Conservation (phyloP, 768 basidiomycete species). For the Trametes elegans region DNA sequence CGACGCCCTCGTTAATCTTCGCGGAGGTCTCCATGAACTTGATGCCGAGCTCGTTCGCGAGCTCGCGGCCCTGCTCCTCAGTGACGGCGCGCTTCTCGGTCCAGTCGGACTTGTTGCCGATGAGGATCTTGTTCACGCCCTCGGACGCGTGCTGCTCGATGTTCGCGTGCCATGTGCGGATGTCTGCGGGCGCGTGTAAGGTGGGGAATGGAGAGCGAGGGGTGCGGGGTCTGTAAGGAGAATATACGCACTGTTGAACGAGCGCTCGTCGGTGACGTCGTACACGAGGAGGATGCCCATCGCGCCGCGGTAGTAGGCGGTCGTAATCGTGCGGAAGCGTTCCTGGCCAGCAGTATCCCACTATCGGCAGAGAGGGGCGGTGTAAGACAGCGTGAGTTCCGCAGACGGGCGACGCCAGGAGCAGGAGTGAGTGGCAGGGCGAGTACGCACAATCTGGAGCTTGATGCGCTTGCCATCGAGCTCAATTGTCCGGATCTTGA, state of each 20-base stretch:
- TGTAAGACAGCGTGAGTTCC: not conserved
- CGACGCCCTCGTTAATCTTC: conserved; percentile 95
- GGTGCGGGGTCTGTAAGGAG: not conserved
- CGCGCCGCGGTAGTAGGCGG: conserved; percentile 98
- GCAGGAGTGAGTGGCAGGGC: too few relatives aligned
- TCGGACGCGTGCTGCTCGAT: conserved; percentile 99
- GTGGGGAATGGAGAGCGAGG: not conserved
- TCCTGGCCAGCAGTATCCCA: conserved; percentile 99
- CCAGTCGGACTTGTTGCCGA: conserved; percentile 99
- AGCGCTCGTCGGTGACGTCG: conserved; percentile 92
- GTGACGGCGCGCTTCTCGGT: conserved; percentile 92
- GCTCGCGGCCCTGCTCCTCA: conserved; percentile 86
- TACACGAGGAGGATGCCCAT: conserved; percentile 99
- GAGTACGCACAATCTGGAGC: conserved; percentile 85
- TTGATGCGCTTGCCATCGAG: conserved; percentile 98
- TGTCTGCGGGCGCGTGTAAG: conserved; percentile 55
- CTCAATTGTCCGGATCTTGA: conserved; percentile 99
- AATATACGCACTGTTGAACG: conserved; percentile 85
- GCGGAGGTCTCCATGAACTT: conserved; percentile 98
- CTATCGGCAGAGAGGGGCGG: conserved; percentile 37
- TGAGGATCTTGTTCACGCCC: conserved; percentile 98
- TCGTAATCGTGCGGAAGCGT: conserved; percentile 97
- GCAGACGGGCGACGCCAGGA: not conserved
- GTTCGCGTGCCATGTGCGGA: conserved; percentile 97
- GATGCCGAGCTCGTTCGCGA: conserved; percentile 93